phyloP scores from a whole-genome alignment of 1,284 basidiomycete species.

The Ceratobasidium papillatum region DNA sequence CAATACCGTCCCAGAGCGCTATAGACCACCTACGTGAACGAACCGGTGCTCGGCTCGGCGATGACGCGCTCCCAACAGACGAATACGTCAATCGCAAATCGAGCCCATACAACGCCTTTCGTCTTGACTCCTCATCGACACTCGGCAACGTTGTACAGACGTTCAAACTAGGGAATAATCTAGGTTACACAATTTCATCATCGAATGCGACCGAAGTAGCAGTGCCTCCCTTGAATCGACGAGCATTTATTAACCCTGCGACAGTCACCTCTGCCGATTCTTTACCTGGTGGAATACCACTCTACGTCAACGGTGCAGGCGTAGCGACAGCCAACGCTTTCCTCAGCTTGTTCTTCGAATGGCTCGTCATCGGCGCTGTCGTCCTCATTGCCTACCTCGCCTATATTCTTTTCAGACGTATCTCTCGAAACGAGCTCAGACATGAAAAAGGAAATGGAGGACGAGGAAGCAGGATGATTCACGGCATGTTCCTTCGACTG shows the following conservation, averaged over 20 bases:
- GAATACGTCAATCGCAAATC: conserved; percentile 80
- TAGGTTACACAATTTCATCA: conserved; percentile 4
- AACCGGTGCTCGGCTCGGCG: conserved; percentile 79
- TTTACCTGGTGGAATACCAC: conserved; percentile 80
- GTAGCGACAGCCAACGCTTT: conserved; percentile 85
- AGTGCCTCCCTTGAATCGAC: conserved; percentile 23
- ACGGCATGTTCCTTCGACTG: conserved; percentile 52
- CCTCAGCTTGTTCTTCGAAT: conserved; percentile 79
- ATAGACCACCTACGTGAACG: conserved; percentile 83
- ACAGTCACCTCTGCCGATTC: conserved; percentile 74
- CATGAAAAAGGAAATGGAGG: neutral
- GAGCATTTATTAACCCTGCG: conserved; percentile 47
- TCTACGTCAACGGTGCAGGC: conserved; percentile 76
- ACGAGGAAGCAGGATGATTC: neutral
- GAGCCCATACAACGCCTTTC: conserved; percentile 73
- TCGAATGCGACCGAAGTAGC: conserved; percentile 38
- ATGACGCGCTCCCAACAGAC: conserved; percentile 64
- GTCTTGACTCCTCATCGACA: conserved; percentile 6
- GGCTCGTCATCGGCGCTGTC: conserved; percentile 68
- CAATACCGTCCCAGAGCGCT: conserved; percentile 67
- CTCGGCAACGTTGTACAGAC: neutral
- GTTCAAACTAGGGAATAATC: neutral
- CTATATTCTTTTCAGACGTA: neutral
- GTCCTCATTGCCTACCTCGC: conserved; percentile 60
- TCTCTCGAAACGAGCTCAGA: no score